Percentiles rank a stretch among this genome's conserved stretches.
Conservation (phyloP, 2,329 filamentous ascomycete genomes). For the Hymenoscyphus scutula region DNA sequence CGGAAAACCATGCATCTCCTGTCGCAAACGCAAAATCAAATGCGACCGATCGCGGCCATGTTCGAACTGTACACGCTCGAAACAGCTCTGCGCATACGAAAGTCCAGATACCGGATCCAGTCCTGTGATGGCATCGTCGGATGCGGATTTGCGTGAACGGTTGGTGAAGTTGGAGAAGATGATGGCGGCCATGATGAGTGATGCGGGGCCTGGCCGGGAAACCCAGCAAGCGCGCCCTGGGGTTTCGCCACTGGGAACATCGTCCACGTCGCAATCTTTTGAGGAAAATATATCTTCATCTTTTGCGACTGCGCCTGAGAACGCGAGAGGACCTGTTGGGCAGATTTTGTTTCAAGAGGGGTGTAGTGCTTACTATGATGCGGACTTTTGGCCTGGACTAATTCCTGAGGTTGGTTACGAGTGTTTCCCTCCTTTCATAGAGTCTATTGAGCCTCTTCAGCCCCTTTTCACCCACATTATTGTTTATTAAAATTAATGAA, state of each 20-base stretch:
- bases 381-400: slow-evolving; percentile 25
- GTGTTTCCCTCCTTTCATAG: not conserved
- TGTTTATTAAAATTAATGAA: no score
- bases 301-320: not conserved
- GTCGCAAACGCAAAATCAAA: slow-evolving; percentile 57
- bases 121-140: not conserved
- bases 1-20: slow-evolving; percentile 21
- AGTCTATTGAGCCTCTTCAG: not conserved
- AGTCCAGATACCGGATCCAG: not conserved
- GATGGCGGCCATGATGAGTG: slow-evolving; percentile 24
- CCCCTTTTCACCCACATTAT: no score
- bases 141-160: slow-evolving; percentile 24
- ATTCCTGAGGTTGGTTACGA: slow-evolving; percentile 22
- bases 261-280: not conserved
- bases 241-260: not conserved
- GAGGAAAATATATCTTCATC: not conserved
- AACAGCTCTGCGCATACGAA: slow-evolving; percentile 60
- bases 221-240: not conserved
- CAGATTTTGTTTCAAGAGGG: slow-evolving; percentile 27
- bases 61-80: slow-evolving; percentile 62
- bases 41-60: slow-evolving; percentile 73
- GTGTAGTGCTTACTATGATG: slow-evolving; percentile 22
- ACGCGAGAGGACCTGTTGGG: slow-evolving; percentile 15
- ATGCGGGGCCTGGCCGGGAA: not conserved
- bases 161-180: slow-evolving; percentile 23